Conservation (phyloP, 179 eudicot species). For the Heliamphora pulchella region DNA sequence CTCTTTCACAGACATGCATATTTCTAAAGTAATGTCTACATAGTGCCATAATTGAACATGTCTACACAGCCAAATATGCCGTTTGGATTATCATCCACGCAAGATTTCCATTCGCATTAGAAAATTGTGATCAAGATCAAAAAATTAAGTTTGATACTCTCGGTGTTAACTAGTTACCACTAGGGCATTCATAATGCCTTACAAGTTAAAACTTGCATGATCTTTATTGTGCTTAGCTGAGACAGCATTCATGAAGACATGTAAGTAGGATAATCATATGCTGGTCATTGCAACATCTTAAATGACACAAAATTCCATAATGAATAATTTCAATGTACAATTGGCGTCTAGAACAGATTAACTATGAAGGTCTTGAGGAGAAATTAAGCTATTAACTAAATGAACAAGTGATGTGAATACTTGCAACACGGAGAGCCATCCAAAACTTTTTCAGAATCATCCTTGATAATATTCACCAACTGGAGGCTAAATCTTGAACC, state of each 20-base stretch:
- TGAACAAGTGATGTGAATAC: conserved; percentile 30
- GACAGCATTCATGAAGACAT: neutral
- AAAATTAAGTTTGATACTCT: too few species aligned
- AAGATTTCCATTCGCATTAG: neutral
- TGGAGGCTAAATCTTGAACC: conserved; percentile 71
- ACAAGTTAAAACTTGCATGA: neutral
- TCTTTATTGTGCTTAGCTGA: neutral
- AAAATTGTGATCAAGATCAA: neutral
- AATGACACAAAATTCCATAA: neutral
- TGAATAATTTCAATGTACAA: neutral
- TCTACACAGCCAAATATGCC: neutral
- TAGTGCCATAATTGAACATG: too few species aligned
- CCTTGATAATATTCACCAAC: conserved; percentile 57
- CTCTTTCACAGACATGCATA: too few species aligned
- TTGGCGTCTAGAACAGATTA: neutral
- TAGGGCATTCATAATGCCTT: neutral
- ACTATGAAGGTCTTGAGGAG: neutral
- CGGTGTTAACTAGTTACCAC: neutral
- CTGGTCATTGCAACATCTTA: neutral
- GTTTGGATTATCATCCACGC: neutral
- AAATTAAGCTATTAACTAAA: neutral
- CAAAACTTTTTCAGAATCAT: conserved; percentile 41
- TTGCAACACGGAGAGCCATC: conserved; percentile 41
- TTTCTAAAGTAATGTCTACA: too few species aligned
- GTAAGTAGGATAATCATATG: neutral